Conservation (phyloP, 805 yeast species). For the Groenewaldozyma salmanticensis region DNA sequence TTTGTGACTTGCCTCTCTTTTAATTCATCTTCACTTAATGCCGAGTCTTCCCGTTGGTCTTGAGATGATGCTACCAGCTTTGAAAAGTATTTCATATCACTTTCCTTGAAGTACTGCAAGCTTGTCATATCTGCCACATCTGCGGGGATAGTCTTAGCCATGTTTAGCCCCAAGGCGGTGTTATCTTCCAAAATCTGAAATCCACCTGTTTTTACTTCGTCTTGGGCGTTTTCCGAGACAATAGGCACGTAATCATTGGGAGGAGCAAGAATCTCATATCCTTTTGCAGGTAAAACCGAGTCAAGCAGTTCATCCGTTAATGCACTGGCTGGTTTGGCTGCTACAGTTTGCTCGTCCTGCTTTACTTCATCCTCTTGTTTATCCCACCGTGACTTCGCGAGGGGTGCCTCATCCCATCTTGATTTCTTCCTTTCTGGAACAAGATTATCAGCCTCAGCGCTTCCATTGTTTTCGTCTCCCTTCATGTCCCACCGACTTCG, state of each 20-base stretch:
- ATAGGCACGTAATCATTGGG: slow-evolving; percentile 39
- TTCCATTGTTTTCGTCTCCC: slow-evolving; percentile 4
- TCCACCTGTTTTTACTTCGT: slow-evolving; percentile 23
- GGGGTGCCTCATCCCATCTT: slow-evolving; percentile 26
- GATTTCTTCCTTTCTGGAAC: slow-evolving; percentile 18
- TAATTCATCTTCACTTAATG: slow-evolving; percentile 41
- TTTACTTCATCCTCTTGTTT: slow-evolving; percentile 17
- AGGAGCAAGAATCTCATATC: slow-evolving; percentile 35
- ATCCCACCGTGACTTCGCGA: slow-evolving; percentile 26
- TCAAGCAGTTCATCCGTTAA: slow-evolving; percentile 37
- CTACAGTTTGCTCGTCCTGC: not conserved
- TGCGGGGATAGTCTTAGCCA: slow-evolving; percentile 33
- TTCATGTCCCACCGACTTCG: slow-evolving; percentile 25
- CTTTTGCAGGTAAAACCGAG: slow-evolving; percentile 40
- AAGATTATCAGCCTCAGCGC: not conserved
- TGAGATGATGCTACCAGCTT: slow-evolving; percentile 41
- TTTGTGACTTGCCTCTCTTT: slow-evolving; percentile 53
- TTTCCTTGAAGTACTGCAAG: slow-evolving; percentile 56
- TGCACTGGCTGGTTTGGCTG: slow-evolving; percentile 12
- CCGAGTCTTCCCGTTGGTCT: slow-evolving; percentile 23
- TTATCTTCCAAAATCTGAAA: slow-evolving; percentile 47
- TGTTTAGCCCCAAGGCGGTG: slow-evolving; percentile 22
- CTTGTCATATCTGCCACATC: slow-evolving; percentile 60
- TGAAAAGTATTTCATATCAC: slow-evolving; percentile 65
- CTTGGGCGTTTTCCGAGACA: slow-evolving; percentile 17